Conservation (phyloP, 345 rosid species). For the Dipteronia sinensis region DNA sequence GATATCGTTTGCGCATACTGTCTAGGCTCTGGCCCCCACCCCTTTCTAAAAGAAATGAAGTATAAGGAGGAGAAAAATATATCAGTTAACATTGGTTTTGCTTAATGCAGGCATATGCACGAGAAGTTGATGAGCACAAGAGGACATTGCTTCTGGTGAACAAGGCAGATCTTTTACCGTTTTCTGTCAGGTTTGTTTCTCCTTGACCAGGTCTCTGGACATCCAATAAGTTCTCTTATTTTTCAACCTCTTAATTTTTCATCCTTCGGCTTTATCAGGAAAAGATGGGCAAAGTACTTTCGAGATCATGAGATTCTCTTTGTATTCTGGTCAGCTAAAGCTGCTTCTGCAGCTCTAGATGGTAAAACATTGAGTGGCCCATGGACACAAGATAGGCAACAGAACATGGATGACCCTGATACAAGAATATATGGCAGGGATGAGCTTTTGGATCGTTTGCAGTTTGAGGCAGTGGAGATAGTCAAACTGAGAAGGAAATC, state of each 20-base stretch:
- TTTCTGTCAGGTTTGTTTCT: conserved; percentile 58
- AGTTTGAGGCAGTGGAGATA: conserved; percentile 74
- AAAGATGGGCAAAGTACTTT: conserved; percentile 83
- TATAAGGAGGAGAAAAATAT: neutral
- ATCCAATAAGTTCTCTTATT: conserved; percentile 3
- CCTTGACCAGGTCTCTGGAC: neutral
- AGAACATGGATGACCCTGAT: conserved; percentile 47
- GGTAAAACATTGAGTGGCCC: conserved; percentile 54
- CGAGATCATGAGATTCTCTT: conserved; percentile 52
- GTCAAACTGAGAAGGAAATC: conserved; percentile 55
- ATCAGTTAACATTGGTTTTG: neutral
- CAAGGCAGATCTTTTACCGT: conserved; percentile 92
- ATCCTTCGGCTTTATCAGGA: conserved; percentile 45
- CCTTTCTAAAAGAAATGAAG: neutral
- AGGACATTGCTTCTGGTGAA: conserved; percentile 86
- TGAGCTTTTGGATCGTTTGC: conserved; percentile 74
- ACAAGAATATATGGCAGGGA: conserved; percentile 76
- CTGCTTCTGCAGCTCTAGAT: conserved; percentile 74
- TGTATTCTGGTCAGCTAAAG: conserved; percentile 96
- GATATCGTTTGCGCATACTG: neutral
- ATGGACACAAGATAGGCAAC: conserved; percentile 38
- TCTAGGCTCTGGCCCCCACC: neutral
- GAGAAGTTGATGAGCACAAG: conserved; percentile 74
- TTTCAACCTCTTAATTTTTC: conserved; percentile 13
- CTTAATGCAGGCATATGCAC: conserved; percentile 65